Evolutionary conservation across 164 flowering plant genomes (phyloP).

Genomic region (Tetracentron sinense): DNA sequence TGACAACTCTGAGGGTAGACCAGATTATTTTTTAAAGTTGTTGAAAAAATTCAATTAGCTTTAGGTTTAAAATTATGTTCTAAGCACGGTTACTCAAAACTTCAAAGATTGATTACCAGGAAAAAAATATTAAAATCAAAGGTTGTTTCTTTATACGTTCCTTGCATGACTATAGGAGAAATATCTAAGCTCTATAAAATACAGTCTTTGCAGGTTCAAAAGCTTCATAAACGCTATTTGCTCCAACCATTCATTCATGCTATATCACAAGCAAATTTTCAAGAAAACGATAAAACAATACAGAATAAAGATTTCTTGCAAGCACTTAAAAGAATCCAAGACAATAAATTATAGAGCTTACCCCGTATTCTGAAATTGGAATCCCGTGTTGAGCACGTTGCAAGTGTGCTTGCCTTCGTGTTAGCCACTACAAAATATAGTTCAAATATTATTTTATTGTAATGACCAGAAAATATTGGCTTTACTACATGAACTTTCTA

Average conservation of each 20-base stretch:
- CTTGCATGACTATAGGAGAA: neutral
- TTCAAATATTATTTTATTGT: neutral
- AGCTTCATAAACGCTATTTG: neutral
- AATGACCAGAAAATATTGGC: too few relatives aligned
- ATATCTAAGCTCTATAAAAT: too few relatives aligned
- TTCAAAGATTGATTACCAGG: too few relatives aligned
- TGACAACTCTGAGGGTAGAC: too few relatives aligned
- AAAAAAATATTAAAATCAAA: too few relatives aligned
- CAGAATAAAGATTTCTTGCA: neutral
- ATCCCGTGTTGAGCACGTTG: slow-evolving; percentile 95
- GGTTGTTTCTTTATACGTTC: too few relatives aligned
- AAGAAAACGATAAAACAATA: neutral
- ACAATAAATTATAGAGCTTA: slow-evolving; percentile 26
- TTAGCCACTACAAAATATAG: slow-evolving; percentile 62
- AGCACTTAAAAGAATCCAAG: neutral
- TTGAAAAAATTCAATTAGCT: too few relatives aligned
- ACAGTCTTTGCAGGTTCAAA: neutral
- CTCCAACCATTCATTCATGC: neutral
- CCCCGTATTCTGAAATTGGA: slow-evolving; percentile 93
- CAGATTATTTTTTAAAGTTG: too few relatives aligned
- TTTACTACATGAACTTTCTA: too few relatives aligned
- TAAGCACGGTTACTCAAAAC: too few relatives aligned
- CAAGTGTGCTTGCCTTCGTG: slow-evolving; percentile 72
- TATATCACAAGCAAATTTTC: neutral
- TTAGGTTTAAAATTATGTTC: too few relatives aligned